These are phyloP conservation scores for Oryza punctata DNA, from an alignment of 176 grass and related monocot genomes.

Conservation along the genomic window DNA sequence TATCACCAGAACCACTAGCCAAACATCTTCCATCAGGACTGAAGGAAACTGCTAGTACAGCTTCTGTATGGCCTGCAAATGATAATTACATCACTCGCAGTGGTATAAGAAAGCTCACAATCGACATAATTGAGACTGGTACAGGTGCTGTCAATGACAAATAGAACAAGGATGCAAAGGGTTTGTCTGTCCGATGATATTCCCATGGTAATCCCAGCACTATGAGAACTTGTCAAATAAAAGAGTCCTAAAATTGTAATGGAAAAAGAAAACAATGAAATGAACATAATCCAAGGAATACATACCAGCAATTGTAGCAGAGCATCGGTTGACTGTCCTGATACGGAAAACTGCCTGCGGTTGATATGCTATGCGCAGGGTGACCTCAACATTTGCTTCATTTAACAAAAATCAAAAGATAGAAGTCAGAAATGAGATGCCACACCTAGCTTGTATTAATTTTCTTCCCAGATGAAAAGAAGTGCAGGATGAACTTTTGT, in stretches of 20 bases:
- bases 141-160: neutral
- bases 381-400: conserved; percentile 85
- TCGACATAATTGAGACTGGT: neutral
- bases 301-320: conserved; percentile 84
- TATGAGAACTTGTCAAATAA: neutral
- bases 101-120: neutral
- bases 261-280: conserved; percentile 9
- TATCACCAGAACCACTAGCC: conserved; percentile 94
- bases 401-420: neutral
- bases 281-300: neutral
- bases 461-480: neutral
- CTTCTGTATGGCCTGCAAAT: conserved; percentile 70
- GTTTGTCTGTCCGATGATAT: neutral
- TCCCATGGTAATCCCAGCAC: neutral
- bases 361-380: conserved; percentile 77
- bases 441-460: neutral
- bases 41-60: conserved; percentile 88
- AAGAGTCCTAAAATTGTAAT: neutral
- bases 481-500: neutral
- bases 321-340: conserved; percentile 82
- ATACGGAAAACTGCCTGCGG: conserved; percentile 95
- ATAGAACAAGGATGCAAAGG: neutral
- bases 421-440: conserved; percentile 22
- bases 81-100: conserved; percentile 5
- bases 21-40: conserved; percentile 78